Percentiles rank a stretch among this genome's conserved stretches.
Conservation (phyloP, 2,329 filamentous ascomycete genomes). For the Plectosphaerella sp. region DNA sequence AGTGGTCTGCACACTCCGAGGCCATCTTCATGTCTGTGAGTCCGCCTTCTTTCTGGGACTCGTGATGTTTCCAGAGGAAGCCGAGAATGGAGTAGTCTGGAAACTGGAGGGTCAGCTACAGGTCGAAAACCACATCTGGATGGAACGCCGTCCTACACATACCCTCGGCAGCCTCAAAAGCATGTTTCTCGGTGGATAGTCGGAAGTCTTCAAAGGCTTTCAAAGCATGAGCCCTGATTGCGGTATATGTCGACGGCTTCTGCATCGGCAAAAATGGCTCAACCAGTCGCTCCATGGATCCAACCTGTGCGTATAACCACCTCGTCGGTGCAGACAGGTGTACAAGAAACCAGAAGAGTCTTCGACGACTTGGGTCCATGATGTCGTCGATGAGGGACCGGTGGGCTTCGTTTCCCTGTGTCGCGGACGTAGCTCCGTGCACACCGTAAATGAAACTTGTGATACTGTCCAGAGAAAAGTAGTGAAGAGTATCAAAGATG, state of each 20-base stretch:
- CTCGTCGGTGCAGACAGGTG: conserved; percentile 38
- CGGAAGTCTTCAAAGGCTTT: conserved; percentile 17
- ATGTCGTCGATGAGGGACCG: conserved; percentile 41
- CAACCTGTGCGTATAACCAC: conserved; percentile 42
- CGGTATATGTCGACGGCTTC: conserved; percentile 45
- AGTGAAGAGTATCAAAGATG: conserved; percentile 45
- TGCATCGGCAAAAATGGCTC: conserved; percentile 40
- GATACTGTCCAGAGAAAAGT: conserved; percentile 48
- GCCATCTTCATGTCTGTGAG: conserved; percentile 42
- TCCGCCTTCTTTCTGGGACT: conserved; percentile 15
- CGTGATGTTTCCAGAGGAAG: conserved; percentile 28
- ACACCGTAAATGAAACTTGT: conserved; percentile 46
- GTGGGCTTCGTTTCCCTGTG: conserved; percentile 30
- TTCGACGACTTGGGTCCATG: conserved; percentile 37
- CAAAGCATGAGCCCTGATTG: conserved; percentile 32
- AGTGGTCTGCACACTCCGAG: conserved; percentile 48
- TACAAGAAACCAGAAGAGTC: conserved; percentile 43
- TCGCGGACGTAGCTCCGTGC: conserved; percentile 35
- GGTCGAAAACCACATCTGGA: no score
- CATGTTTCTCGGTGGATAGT: conserved; percentile 2
- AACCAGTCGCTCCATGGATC: conserved; percentile 27
- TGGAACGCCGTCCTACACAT: no score
- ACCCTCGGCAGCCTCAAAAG: not conserved
- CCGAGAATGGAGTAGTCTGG: conserved; percentile 27
- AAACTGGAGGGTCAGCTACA: not conserved